These are phyloP conservation scores for Penicillium herquei DNA, from an alignment of 495 filamentous ascomycete genomes.

Conservation along the genomic window DNA sequence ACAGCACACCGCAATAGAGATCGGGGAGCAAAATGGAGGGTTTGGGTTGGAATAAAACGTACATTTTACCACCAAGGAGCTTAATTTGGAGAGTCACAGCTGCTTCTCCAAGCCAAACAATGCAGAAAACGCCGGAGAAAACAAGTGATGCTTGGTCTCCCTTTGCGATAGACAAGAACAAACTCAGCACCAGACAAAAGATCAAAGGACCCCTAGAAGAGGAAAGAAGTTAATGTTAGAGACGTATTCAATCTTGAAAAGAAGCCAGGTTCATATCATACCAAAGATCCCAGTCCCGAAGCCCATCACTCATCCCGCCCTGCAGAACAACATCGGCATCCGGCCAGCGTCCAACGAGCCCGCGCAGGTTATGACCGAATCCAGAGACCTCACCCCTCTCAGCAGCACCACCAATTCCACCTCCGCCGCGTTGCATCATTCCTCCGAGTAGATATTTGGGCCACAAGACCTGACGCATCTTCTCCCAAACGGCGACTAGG, in stretches of 20 bases:
- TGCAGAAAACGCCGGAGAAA: conserved; percentile 93
- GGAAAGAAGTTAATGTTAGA: not conserved
- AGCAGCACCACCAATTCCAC: conserved; percentile 65
- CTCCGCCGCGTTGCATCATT: conserved; percentile 61
- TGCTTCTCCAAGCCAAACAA: conserved; percentile 95
- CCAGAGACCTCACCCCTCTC: conserved; percentile 65
- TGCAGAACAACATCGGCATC: conserved; percentile 69
- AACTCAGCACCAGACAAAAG: conserved; percentile 83
- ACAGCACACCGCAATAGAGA: not conserved
- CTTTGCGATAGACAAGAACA: conserved; percentile 78
- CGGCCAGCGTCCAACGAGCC: conserved; percentile 65
- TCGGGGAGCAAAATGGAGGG: not conserved
- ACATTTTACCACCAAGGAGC: conserved; percentile 96
- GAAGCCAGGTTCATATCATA: conserved; percentile 23
- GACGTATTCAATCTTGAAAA: not conserved
- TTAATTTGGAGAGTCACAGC: conserved; percentile 99
- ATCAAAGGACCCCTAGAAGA: conserved; percentile 73
- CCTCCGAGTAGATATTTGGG: conserved; percentile 88
- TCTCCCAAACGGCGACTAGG: conserved; percentile 89
- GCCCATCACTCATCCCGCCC: conserved; percentile 79
- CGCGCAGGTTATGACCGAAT: conserved; percentile 61
- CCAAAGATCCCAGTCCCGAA: conserved; percentile 98
- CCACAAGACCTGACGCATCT: conserved; percentile 97
- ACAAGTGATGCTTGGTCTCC: conserved; percentile 78
- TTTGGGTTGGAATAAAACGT: conserved; percentile 34